A percentile compares a stretch with the other conserved stretches of the same genome.
phyloP scores from a whole-genome alignment of 495 filamentous ascomycete species.

The Penicillium cosmopolitanum region DNA sequence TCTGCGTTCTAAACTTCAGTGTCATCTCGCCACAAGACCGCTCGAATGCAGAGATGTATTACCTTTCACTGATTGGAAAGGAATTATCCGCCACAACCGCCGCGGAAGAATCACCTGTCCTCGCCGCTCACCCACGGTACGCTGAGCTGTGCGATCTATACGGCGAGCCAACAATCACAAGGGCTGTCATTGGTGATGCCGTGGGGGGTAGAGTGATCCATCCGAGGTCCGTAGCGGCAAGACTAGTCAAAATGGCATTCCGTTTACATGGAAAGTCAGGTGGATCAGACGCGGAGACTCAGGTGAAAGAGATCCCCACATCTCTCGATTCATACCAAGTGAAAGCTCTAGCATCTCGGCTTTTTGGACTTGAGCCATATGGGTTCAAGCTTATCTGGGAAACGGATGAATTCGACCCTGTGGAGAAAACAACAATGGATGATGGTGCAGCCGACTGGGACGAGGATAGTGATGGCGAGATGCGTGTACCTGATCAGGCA shows the following conservation, averaged over 20 bases:
- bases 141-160: constrained; percentile 71
- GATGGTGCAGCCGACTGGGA: constrained; percentile 58
- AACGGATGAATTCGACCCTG: constrained; percentile 83
- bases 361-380: constrained; percentile 68
- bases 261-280: constrained; percentile 21
- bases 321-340: constrained; percentile 78
- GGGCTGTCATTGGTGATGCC: constrained; percentile 24
- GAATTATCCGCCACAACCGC: constrained; percentile 66
- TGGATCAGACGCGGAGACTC: constrained; percentile 10
- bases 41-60: constrained; percentile 88
- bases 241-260: constrained; percentile 70
- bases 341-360: constrained; percentile 72
- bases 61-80: constrained; percentile 77
- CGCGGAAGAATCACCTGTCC: constrained; percentile 53
- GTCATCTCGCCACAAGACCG: constrained; percentile 72
- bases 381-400: constrained; percentile 72
- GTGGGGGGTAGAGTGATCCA: constrained; percentile 40
- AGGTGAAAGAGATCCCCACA: constrained; percentile 66
- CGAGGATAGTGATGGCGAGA: constrained; percentile 57
- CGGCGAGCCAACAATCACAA: constrained; percentile 63
- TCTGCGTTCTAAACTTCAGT: constrained; percentile 78
- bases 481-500: neutral
- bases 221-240: constrained; percentile 73
- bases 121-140: constrained; percentile 69
- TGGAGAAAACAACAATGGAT: constrained; percentile 55